Evolutionary conservation across 805 yeast species (phyloP).

Genomic region (Barnettozyma pratensis): DNA sequence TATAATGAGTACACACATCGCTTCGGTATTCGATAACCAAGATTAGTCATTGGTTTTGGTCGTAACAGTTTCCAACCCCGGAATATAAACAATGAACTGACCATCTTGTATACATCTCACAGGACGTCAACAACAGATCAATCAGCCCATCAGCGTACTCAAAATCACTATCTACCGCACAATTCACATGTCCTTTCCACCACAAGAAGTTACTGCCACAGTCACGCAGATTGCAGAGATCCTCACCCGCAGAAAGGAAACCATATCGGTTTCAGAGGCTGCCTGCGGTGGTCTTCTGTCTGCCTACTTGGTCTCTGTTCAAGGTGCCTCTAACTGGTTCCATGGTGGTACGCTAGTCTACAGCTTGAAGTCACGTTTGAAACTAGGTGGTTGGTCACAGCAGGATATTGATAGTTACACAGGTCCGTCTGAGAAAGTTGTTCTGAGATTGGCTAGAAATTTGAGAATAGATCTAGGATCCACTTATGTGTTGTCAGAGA

Average conservation of each 20-base stretch:
- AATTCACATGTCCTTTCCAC: constrained; percentile 44
- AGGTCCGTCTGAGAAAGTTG: constrained; percentile 78
- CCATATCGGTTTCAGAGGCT: constrained; percentile 78
- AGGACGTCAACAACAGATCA: too few species aligned
- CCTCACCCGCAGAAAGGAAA: constrained; percentile 48
- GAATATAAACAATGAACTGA: too few species aligned
- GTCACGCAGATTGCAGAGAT: constrained; percentile 56
- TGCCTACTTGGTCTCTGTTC: constrained; percentile 73
- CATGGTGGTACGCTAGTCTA: constrained; percentile 83
- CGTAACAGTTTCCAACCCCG: too few species aligned
- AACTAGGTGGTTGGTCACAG: constrained; percentile 73
- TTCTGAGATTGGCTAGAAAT: constrained; percentile 70
- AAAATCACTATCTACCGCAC: not conserved
- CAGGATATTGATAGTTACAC: constrained; percentile 67
- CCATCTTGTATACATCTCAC: too few species aligned
- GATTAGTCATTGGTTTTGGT: too few species aligned
- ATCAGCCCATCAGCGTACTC: not conserved
- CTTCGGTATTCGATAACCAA: too few species aligned
- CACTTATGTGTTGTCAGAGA: constrained; percentile 76
- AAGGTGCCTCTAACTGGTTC: constrained; percentile 81
- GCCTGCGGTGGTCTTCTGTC: constrained; percentile 88
- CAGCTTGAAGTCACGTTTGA: constrained; percentile 67
- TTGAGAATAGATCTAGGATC: constrained; percentile 77
- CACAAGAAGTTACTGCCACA: constrained; percentile 42
- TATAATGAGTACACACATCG: too few species aligned